phyloP scores from a whole-genome alignment of 2,329 filamentous ascomycete species.

The Epichloe bromicola region DNA sequence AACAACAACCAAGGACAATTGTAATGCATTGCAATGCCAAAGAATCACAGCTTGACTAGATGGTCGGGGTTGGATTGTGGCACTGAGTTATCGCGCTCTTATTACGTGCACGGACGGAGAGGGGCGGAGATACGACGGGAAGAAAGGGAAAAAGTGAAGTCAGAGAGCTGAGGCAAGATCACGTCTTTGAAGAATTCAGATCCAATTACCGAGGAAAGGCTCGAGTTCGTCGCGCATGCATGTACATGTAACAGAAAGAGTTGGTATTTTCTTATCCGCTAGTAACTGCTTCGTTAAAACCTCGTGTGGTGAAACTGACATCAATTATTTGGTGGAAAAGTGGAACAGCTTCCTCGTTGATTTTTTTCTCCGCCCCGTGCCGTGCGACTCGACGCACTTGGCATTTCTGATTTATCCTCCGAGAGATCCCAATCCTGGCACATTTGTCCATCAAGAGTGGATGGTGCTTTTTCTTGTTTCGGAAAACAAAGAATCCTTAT shows the following conservation, averaged over 20 bases:
- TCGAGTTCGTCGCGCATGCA: background rate
- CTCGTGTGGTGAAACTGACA: conserved; percentile 1
- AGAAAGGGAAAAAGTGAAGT: no score
- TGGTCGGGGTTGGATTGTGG: no score
- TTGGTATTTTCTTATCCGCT: conserved; percentile 1
- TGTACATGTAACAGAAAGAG: conserved; percentile 1
- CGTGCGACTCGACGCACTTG: background rate
- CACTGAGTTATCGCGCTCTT: no score
- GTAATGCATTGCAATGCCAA: no score
- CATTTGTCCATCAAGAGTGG: background rate
- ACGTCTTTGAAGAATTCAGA: background rate
- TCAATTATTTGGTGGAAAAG: conserved; percentile 4
- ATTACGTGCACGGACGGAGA: no score
- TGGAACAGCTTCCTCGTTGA: conserved; percentile 1
- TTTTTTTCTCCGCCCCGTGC: background rate
- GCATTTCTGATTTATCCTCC: background rate
- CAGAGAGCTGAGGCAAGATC: background rate
- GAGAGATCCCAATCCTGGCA: background rate
- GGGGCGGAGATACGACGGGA: no score
- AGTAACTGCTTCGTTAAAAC: conserved; percentile 1
- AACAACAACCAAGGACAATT: no score
- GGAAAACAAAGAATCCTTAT: background rate
- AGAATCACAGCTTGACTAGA: no score
- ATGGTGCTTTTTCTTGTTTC: background rate
- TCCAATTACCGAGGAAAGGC: no score